A percentile compares a stretch with the other conserved stretches of the same genome.
Conservation (phyloP, 2,329 filamentous ascomycete genomes). For the Blastomyces parvus region DNA sequence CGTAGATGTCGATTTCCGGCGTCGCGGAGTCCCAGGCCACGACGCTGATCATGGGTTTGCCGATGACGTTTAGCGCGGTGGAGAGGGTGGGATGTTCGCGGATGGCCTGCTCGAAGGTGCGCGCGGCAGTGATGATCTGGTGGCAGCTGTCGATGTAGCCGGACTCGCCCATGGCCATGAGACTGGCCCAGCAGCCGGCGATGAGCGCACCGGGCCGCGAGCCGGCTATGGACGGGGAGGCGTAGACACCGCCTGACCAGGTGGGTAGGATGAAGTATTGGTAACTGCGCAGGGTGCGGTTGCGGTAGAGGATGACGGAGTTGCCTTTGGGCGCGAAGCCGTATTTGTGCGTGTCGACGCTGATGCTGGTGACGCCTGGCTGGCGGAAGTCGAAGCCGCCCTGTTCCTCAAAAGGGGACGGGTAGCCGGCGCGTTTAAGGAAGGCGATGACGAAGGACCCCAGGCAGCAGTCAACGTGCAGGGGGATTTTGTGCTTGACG, state of each 20-base stretch:
- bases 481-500: conserved; percentile 64
- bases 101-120: conserved; percentile 70
- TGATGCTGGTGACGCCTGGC: conserved; percentile 89
- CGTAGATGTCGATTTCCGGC: conserved; percentile 73
- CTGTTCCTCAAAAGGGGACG: conserved; percentile 50
- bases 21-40: conserved; percentile 74
- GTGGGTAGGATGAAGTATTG: conserved; percentile 95
- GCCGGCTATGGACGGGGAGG: conserved; percentile 82
- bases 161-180: conserved; percentile 78
- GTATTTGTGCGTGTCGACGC: conserved; percentile 97
- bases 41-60: conserved; percentile 78
- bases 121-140: conserved; percentile 77
- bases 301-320: conserved; percentile 84
- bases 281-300: conserved; percentile 64
- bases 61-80: conserved; percentile 67
- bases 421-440: conserved; percentile 83
- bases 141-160: conserved; percentile 83
- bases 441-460: conserved; percentile 92
- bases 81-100: conserved; percentile 57
- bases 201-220: conserved; percentile 89
- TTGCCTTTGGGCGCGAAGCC: conserved; percentile 98
- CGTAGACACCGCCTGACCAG: conserved; percentile 94
- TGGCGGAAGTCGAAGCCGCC: conserved; percentile 88
- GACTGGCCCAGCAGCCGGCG: conserved; percentile 85
- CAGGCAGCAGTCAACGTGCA: conserved; percentile 96